Percentiles rank a stretch among this genome's conserved stretches.
Evolutionary conservation across 176 grass and related monocot genomes (phyloP).

Genomic region (Tuctoria greenei): DNA sequence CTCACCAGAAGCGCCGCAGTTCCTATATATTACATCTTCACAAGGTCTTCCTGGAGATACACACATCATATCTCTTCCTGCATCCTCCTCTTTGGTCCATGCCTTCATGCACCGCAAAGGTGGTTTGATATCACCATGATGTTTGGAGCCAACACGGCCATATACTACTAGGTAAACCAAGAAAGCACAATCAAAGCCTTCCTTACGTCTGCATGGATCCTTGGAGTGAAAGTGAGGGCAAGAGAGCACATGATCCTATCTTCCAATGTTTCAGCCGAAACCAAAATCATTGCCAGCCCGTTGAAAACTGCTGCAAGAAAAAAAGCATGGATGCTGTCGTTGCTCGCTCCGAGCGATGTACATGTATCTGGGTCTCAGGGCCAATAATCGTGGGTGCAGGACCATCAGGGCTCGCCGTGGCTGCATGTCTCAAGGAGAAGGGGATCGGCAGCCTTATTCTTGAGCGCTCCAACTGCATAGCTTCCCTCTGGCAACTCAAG

Average conservation of each 20-base stretch:
- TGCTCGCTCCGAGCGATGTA: slow-evolving; percentile 31
- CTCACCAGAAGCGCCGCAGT: slow-evolving; percentile 22
- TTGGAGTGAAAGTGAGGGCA: slow-evolving; percentile 83
- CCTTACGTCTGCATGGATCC: slow-evolving; percentile 44
- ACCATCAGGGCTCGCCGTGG: slow-evolving; percentile 88
- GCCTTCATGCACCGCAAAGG: slow-evolving; percentile 33
- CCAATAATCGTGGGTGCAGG: slow-evolving; percentile 90
- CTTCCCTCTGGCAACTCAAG: slow-evolving; percentile 83
- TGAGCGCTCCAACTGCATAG: slow-evolving; percentile 85
- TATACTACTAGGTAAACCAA: slow-evolving; percentile 36
- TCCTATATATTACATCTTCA: slow-evolving; percentile 37
- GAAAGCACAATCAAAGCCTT: slow-evolving; percentile 38
- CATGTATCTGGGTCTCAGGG: slow-evolving; percentile 49
- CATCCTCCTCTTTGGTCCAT: slow-evolving; percentile 31
- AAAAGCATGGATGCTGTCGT: slow-evolving; percentile 10
- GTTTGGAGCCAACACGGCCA: slow-evolving; percentile 40
- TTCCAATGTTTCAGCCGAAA: slow-evolving; percentile 52
- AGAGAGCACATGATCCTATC: slow-evolving; percentile 71
- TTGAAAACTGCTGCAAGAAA: slow-evolving; percentile 30
- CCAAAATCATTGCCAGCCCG: slow-evolving; percentile 38
- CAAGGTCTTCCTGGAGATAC: slow-evolving; percentile 32
- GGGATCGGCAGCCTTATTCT: slow-evolving; percentile 68
- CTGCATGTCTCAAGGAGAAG: slow-evolving; percentile 82
- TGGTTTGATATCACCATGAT: background rate
- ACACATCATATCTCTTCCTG: slow-evolving; percentile 25